A percentile compares a stretch with the other conserved stretches of the same genome.
Evolutionary conservation across 1,139 yeast genomes (phyloP).

Genomic region (Saccharomyces hybrid): DNA sequence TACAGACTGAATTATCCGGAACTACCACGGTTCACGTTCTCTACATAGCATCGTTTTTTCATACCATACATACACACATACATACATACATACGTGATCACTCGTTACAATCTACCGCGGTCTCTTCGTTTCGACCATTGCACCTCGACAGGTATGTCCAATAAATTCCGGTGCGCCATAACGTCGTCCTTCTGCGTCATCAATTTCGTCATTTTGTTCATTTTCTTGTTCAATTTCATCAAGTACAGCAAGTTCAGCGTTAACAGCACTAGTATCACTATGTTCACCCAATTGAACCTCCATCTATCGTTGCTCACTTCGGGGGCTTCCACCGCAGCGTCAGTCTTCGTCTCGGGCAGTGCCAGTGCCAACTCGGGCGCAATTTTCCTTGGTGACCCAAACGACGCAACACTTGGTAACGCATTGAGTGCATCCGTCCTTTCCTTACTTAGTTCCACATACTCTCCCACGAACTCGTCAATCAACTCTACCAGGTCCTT

Average conservation of each 20-base stretch:
- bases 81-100: constrained; percentile 1
- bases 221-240: constrained; percentile 1
- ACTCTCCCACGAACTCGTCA: constrained; percentile 11
- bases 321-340: neutral
- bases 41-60: constrained; percentile 8
- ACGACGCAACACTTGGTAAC: neutral
- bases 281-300: neutral
- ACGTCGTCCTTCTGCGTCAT: neutral
- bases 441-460: constrained; percentile 3
- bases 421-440: neutral
- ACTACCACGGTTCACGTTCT: constrained; percentile 21
- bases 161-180: neutral
- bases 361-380: neutral
- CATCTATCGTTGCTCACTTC: neutral
- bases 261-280: neutral
- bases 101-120: neutral
- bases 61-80: neutral
- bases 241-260: neutral
- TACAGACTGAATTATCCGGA: constrained; percentile 21
- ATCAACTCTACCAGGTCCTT: constrained; percentile 20
- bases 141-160: neutral
- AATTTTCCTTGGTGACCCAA: neutral
- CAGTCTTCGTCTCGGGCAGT: neutral
- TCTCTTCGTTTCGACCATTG: neutral
- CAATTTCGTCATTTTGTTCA: neutral